Conservation (phyloP, 441 rosid species). For the Melastoma candidum region DNA sequence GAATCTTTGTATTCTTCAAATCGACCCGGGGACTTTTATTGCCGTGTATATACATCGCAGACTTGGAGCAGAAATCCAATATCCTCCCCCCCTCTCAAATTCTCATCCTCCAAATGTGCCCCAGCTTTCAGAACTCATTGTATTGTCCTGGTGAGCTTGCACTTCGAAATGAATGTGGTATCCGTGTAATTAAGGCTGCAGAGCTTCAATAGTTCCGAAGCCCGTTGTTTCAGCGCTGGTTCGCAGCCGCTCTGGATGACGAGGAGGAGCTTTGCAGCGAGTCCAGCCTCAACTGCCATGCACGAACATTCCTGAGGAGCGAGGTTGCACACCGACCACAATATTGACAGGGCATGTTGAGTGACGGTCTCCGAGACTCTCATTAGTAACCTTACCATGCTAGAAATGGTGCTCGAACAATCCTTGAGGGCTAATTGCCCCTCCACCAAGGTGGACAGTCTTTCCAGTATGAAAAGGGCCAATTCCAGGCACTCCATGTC, state of each 20-base stretch:
- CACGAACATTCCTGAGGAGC: constrained; percentile 69
- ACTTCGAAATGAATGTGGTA: constrained; percentile 70
- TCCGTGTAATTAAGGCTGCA: constrained; percentile 73
- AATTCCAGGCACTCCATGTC: constrained; percentile 54
- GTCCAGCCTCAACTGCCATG: constrained; percentile 64
- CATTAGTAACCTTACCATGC: constrained; percentile 58
- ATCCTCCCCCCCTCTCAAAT: too few relatives aligned
- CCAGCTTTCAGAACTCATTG: constrained; percentile 25
- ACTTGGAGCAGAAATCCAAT: too few relatives aligned
- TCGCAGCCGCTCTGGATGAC: constrained; percentile 84
- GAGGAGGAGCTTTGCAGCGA: constrained; percentile 75
- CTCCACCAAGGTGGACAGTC: constrained; percentile 41
- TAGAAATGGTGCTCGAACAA: constrained; percentile 47
- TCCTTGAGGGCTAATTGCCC: constrained; percentile 71
- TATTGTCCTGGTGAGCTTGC: constrained; percentile 77
- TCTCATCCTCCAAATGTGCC: too few relatives aligned
- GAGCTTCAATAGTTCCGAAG: constrained; percentile 74
- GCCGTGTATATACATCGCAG: too few relatives aligned
- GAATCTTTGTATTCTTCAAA: too few relatives aligned
- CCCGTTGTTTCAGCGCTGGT: constrained; percentile 59
- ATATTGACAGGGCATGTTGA: constrained; percentile 47
- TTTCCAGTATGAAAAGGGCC: constrained; percentile 52
- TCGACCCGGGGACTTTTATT: too few relatives aligned
- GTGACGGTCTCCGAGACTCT: constrained; percentile 70
- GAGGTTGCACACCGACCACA: constrained; percentile 62